Base-by-base conservation (phyloP, 1,284 basidiomycete species). In the Inonotus hispidus region DNA sequence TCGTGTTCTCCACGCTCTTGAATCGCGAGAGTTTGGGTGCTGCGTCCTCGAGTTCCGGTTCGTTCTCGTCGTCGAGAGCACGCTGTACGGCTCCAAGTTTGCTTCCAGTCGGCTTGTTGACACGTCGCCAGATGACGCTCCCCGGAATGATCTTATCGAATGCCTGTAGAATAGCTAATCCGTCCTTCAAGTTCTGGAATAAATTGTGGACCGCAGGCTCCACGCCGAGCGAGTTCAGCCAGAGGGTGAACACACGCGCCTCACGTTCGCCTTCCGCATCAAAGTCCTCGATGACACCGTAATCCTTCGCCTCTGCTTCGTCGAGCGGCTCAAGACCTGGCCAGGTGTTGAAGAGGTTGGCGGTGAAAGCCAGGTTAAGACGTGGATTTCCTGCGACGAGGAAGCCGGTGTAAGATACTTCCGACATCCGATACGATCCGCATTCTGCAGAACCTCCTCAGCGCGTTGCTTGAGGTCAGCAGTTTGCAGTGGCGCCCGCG, bases 191-290 rank as follows among this genome's bases (percentile, higher is more conserved):
- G 73, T 98, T 92, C 77, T 98, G 93, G 72, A 98, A 98, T 64
- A 99, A 76, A 78, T 98, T 95, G 82, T 93, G 95, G 10, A 99
- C 95, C 60, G 88, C 89, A 0, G 96, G 96, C 58, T 99, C 94
- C 64, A 98, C 96, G 65, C 93, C 93, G 58, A 99, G 83, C 41
- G 90, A 93, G 80, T 99, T 99, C 67, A 99, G 83, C 96, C 96
- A 99, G 27, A 99, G 85, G 0, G 92, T 99, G 72, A 99, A 99
- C 37, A 96, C 96, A 47, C 96, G 87, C 3, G 96, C 96, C 74
- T 99, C 96, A 59, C 96, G 87, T 75, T 99, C 96, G 64, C 96
- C 96, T 74, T 99, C 96, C 0, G 96, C 95, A 68, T 99, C 96
- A 73, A 98, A 99, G 78, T 99, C 97, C 71, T 98, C 96, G 45